phyloP scores from a whole-genome alignment of 495 filamentous ascomycete genomes.

The Hypoxylon crocopeplum region DNA sequence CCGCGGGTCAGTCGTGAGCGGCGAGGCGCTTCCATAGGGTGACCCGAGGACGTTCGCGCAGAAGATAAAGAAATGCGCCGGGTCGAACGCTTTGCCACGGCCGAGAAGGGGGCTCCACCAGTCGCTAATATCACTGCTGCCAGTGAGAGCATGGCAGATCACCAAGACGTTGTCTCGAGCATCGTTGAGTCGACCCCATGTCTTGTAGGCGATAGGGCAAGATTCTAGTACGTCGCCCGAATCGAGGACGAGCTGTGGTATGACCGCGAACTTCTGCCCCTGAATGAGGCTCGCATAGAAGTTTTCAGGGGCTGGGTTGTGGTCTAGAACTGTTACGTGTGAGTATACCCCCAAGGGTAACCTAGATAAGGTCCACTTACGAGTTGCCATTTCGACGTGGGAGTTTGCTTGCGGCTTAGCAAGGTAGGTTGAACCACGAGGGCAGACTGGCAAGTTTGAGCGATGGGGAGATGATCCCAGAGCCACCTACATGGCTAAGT shows the following conservation, averaged over 20 bases:
- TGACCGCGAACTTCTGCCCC: constrained; percentile 42
- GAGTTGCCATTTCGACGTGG: constrained; percentile 31
- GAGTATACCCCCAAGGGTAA: constrained; percentile 6
- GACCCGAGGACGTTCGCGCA: constrained; percentile 47
- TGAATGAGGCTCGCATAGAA: constrained; percentile 42
- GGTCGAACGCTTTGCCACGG: constrained; percentile 44
- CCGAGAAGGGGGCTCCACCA: constrained; percentile 48
- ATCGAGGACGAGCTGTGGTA: constrained; percentile 43
- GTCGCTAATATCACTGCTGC: constrained; percentile 45
- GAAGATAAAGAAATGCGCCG: constrained; percentile 46
- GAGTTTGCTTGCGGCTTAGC: constrained; percentile 11
- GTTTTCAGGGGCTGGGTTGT: constrained; percentile 38
- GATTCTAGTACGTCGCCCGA: constrained; percentile 42
- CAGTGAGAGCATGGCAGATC: constrained; percentile 49
- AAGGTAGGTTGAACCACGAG: constrained; percentile 14
- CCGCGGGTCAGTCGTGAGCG: constrained; percentile 37
- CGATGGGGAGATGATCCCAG: constrained; percentile 14
- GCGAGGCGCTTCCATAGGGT: constrained; percentile 46
- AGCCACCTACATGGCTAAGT: constrained; percentile 18
- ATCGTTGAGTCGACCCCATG: constrained; percentile 45
- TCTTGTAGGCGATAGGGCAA: constrained; percentile 48
- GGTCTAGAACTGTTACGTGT: constrained; percentile 33
- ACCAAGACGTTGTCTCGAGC: constrained; percentile 44
- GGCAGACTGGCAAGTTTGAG: constrained; percentile 14
- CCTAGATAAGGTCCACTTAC: constrained; percentile 25